Evolutionary conservation across 106 monocot species (phyloP).

Genomic region (Acorus gramineus): DNA sequence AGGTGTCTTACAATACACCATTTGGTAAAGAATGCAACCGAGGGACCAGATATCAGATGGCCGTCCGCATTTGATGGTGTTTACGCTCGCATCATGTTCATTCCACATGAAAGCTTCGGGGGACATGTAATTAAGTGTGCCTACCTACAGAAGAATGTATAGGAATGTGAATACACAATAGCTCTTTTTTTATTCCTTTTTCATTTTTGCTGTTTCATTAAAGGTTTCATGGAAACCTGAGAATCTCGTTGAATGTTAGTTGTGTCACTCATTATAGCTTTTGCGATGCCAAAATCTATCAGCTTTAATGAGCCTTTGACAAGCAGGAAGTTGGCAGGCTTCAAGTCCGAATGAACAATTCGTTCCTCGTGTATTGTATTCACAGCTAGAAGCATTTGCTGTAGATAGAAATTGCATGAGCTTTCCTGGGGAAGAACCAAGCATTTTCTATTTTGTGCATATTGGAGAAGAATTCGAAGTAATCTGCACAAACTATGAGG

Average conservation of each 20-base stretch:
- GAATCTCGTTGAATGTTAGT: constrained; percentile 86
- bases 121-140: constrained; percentile 98
- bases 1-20: constrained; percentile 92
- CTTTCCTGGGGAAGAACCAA: too few relatives aligned
- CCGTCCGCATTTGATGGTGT: constrained; percentile 88
- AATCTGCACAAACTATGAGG: too few relatives aligned
- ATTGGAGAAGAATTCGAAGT: too few relatives aligned
- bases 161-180: too few relatives aligned
- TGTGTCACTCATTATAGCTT: constrained; percentile 84
- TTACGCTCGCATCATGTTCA: constrained; percentile 54
- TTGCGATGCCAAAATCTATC: constrained; percentile 98
- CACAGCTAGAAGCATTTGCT: constrained; percentile 99
- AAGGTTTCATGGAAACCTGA: constrained; percentile 31
- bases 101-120: constrained; percentile 98
- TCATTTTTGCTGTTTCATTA: too few relatives aligned
- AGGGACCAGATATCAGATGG: constrained; percentile 99
- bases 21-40: constrained; percentile 98
- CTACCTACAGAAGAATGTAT: constrained; percentile 39
- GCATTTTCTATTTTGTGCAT: too few relatives aligned
- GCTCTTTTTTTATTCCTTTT: too few relatives aligned
- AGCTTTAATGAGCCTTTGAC: constrained; percentile 84
- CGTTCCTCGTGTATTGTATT: constrained; percentile 97
- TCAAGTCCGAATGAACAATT: constrained; percentile 96
- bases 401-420: neutral
- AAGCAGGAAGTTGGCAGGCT: constrained; percentile 91